Percentiles rank a stretch among this genome's conserved stretches.
Evolutionary conservation across 2,329 filamentous ascomycete species (phyloP).

Genomic region (Teratosphaeria viscida): DNA sequence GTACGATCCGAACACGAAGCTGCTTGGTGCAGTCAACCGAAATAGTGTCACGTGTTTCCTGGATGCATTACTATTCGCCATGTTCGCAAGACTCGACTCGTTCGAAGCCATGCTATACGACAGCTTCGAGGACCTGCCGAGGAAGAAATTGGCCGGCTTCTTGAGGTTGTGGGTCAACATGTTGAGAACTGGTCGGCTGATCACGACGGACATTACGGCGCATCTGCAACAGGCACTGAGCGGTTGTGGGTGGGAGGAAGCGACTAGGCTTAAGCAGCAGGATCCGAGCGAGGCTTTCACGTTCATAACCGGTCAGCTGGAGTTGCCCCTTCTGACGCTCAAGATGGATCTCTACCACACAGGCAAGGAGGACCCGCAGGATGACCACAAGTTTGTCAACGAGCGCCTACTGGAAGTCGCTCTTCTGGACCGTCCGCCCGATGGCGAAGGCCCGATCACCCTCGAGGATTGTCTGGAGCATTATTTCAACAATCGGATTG

Average conservation of each 20-base stretch:
- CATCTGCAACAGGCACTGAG: constrained; percentile 72
- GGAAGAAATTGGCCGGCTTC: constrained; percentile 64
- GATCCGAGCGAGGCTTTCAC: constrained; percentile 93
- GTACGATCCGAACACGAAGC: constrained; percentile 59
- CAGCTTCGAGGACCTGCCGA: constrained; percentile 60
- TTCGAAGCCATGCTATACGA: constrained; percentile 89
- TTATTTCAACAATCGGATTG: constrained; percentile 90
- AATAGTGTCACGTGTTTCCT: constrained; percentile 87
- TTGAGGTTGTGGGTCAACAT: constrained; percentile 90
- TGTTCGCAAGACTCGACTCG: constrained; percentile 83
- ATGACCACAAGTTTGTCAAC: constrained; percentile 91
- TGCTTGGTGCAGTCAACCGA: constrained; percentile 80
- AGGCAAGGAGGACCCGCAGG: constrained; percentile 68
- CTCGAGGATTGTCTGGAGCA: constrained; percentile 86
- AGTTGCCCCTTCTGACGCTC: constrained; percentile 75
- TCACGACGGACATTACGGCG: constrained; percentile 74
- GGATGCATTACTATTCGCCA: constrained; percentile 83
- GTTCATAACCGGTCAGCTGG: constrained; percentile 83
- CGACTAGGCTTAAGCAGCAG: constrained; percentile 68
- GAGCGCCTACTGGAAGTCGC: constrained; percentile 85
- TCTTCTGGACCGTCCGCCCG: constrained; percentile 60
- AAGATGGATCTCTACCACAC: constrained; percentile 94
- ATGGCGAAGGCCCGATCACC: constrained; percentile 53
- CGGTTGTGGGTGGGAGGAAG: constrained; percentile 82
- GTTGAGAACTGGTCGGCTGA: constrained; percentile 71